These are phyloP conservation scores for Emergomyces africanus DNA, from an alignment of 2,329 filamentous ascomycete species.

Conservation along the genomic window DNA sequence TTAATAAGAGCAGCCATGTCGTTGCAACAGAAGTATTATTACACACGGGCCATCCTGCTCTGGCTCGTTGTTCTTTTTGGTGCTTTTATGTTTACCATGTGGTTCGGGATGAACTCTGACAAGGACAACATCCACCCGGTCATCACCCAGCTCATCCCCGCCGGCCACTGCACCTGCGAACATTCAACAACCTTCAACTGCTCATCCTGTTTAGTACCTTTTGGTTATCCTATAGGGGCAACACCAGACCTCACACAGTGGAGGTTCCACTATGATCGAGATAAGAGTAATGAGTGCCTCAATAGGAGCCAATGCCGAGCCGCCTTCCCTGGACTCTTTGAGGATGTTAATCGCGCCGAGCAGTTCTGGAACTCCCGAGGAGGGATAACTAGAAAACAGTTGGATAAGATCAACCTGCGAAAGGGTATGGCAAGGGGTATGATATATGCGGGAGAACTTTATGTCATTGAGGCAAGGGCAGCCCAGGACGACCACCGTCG, in stretches of 20 bases:
- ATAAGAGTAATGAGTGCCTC: conserved; percentile 20
- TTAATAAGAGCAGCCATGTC: not conserved
- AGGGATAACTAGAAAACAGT: conserved; percentile 15
- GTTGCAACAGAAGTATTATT: not conserved
- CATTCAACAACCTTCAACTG: conserved; percentile 28
- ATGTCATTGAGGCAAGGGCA: conserved; percentile 19
- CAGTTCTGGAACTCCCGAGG: conserved; percentile 19
- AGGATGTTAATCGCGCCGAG: conserved; percentile 21
- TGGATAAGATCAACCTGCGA: conserved; percentile 18
- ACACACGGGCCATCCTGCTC: not conserved
- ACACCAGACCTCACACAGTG: conserved; percentile 13
- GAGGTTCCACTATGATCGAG: conserved; percentile 22
- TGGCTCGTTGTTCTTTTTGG: not conserved
- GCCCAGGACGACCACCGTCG: conserved; percentile 26
- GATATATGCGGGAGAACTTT: conserved; percentile 22
- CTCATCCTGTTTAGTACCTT: conserved; percentile 19
- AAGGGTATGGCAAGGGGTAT: conserved; percentile 24
- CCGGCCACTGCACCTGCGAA: conserved; percentile 27
- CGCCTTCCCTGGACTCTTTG: conserved; percentile 26
- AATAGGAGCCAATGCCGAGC: conserved; percentile 18
- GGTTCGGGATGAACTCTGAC: conserved; percentile 25
- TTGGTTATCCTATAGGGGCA: conserved; percentile 4
- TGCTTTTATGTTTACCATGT: conserved; percentile 5
- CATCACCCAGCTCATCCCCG: conserved; percentile 27
- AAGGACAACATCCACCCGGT: conserved; percentile 24